Evolutionary conservation across 2,329 filamentous ascomycete species (phyloP).

Genomic region (Penicillium concentricum): DNA sequence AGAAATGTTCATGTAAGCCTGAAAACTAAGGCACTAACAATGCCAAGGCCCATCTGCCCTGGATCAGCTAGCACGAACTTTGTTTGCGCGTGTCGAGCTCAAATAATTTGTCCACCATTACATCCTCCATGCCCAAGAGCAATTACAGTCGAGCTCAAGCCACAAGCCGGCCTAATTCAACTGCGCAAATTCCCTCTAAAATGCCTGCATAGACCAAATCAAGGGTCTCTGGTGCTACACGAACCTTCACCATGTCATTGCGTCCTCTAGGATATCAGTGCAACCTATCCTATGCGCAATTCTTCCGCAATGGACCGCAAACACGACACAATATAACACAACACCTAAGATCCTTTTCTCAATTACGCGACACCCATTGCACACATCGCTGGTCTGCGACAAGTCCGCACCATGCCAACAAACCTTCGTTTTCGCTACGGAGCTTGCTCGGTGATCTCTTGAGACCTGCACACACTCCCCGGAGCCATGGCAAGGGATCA

Average conservation of each 20-base stretch:
- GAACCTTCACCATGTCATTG: constrained; percentile 4
- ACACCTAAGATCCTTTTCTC: neutral
- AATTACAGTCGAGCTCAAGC: neutral
- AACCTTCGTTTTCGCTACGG: neutral
- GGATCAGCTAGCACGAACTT: neutral
- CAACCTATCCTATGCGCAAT: neutral
- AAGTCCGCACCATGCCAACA: neutral
- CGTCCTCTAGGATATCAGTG: constrained; percentile 4
- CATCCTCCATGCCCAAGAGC: neutral
- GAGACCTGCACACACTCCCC: neutral
- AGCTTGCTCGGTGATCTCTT: neutral
- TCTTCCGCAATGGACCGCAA: neutral
- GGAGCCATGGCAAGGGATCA: neutral
- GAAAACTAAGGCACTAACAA: neutral
- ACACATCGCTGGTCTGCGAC: neutral
- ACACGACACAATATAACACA: neutral
- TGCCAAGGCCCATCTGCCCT: neutral
- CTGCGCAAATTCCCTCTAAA: neutral
- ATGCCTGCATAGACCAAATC: constrained; percentile 4
- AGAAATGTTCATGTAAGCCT: neutral
- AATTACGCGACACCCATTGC: neutral
- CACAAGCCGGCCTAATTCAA: neutral
- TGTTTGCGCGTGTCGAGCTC: neutral
- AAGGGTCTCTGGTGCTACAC: neutral
- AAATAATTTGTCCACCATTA: neutral